Evolutionary conservation across 2,329 filamentous ascomycete species (phyloP), one percentile per base, ranked within the genome.

Genomic region (Colletotrichum lindemuthianum): DNA sequence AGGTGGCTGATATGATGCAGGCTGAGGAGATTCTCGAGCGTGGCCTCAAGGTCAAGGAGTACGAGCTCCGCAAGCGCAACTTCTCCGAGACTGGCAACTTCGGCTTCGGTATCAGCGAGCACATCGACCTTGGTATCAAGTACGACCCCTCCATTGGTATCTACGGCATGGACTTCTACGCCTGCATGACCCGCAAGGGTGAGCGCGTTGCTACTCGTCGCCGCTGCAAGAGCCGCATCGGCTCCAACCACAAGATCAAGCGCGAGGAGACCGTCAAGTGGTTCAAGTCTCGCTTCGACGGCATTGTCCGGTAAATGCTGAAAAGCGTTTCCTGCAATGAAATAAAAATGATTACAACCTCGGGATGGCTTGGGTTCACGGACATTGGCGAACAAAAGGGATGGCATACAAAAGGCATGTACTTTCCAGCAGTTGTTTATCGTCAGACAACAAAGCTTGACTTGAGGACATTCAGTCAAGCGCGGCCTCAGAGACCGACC

Each of bases 11-110:
- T 54, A 9, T 49, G 13, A 10, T 13, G 24, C 60, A 88, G 91
- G 96, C 96, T 70, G 96, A 99, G 90, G 96, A 99, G 86, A 99
- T 99, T 79, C 91, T 99, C 80, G 96, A 99, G 92, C 95, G 96
- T 89, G 96, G 96, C 82, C 92, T 99, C 82, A 99, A 99, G 91
- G 96, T 99, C 90, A 99, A 99, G 93, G 96, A 99, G 87, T 99
- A 99, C 88, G 96, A 99, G 85, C 88, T 99, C 77, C 92, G 93
- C 86, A 97, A 96, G 90, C 91, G 92, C 85, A 99, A 99, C 92
- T 99, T 99, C 92, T 95, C 91, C 80, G 93, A 97, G 90, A 98
- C 95, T 73, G 96, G 96, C 82, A 97, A 97, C 92, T 99, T 99
- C 82, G 96, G 96, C 76, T 99, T 99, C 89, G 96, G 96, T 88